Conservation (phyloP, 208 protist genomes). For the Leishmania aethiopica region DNA sequence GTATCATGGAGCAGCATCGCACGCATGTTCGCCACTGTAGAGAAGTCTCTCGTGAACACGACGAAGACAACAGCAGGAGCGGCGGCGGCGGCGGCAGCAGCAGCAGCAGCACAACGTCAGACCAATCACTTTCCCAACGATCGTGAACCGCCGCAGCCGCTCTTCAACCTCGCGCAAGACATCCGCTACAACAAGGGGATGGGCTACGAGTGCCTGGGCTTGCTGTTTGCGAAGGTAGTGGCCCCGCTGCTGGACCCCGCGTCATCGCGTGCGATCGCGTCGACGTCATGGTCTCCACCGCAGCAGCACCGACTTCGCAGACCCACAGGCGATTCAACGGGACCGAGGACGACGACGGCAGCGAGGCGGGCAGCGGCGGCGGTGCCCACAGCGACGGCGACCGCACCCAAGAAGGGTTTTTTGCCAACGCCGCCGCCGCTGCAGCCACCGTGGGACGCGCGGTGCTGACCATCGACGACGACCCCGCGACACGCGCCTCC, state of each 20-base stretch:
- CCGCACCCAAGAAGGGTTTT: constrained; percentile 21
- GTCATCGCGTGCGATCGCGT: background rate
- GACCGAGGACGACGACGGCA: background rate
- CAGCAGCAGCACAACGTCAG: background rate
- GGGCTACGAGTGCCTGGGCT: constrained; percentile 83
- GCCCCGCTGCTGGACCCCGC: constrained; percentile 60
- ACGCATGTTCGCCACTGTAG: constrained; percentile 61
- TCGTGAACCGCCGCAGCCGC: constrained; percentile 9
- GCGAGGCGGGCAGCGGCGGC: background rate
- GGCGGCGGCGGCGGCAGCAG: background rate
- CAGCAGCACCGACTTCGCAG: background rate
- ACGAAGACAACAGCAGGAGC: background rate
- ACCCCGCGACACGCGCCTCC: constrained; percentile 11
- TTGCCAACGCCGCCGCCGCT: constrained; percentile 18
- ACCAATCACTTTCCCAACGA: constrained; percentile 45
- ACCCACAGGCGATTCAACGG: background rate
- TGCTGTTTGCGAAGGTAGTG: constrained; percentile 86
- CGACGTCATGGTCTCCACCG: background rate
- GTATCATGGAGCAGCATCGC: constrained; percentile 73
- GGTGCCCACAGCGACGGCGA: constrained; percentile 6
- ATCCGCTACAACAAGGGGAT: constrained; percentile 88
- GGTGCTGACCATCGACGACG: constrained; percentile 11
- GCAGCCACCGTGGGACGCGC: constrained; percentile 28
- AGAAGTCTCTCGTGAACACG: constrained; percentile 36
- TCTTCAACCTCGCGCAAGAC: constrained; percentile 33